Percentiles rank a stretch among this genome's conserved stretches.
Evolutionary conservation across 202 grass and related monocot species (phyloP).

Genomic region (Bolboschoenoplectus hybrid): DNA sequence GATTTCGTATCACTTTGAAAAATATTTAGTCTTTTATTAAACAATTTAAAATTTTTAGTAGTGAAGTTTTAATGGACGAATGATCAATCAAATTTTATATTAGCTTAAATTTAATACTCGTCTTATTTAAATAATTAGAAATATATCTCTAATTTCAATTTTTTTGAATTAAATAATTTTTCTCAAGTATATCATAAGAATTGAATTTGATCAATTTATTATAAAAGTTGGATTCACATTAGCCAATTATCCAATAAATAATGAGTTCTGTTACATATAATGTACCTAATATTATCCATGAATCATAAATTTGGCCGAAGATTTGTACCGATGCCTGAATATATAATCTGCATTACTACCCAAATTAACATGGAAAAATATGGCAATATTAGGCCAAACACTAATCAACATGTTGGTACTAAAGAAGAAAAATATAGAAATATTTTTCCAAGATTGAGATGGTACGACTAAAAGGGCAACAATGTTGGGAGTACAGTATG

Average conservation of each 20-base stretch:
- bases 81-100: too few species aligned
- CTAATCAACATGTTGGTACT: not conserved
- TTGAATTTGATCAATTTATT: too few species aligned
- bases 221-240: not conserved
- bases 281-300: not conserved
- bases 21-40: too few species aligned
- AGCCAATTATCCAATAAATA: not conserved
- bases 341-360: not conserved
- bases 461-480: not conserved
- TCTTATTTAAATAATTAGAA: too few species aligned
- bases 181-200: too few species aligned
- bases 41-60: too few species aligned
- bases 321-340: not conserved
- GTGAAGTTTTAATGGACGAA: too few species aligned
- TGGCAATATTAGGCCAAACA: not conserved
- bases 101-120: too few species aligned
- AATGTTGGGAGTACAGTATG: not conserved
- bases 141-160: too few species aligned
- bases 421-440: not conserved
- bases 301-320: not conserved
- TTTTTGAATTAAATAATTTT: too few species aligned
- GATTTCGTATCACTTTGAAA: too few species aligned
- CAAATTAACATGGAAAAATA: not conserved
- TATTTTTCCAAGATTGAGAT: constrained; percentile 4
- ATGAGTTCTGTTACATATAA: not conserved